These are phyloP conservation scores for Sindora glabra DNA, from an alignment of 306 rosid species.

Conservation along the genomic window DNA sequence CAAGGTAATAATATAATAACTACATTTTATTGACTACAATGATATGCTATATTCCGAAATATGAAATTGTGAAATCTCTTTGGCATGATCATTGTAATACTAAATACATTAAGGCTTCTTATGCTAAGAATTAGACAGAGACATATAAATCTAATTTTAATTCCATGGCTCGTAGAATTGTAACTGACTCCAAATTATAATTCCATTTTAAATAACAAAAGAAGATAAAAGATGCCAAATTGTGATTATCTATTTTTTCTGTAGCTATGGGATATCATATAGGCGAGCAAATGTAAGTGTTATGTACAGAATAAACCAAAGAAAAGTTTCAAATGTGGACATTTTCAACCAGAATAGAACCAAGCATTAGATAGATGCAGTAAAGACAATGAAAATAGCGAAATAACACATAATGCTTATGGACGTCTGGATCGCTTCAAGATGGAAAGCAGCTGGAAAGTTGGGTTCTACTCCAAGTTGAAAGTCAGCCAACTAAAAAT, in stretches of 20 bases:
- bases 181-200: background rate
- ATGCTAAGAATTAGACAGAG: background rate
- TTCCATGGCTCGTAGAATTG: background rate
- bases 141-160: background rate
- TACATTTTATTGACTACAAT: no score
- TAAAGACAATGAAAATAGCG: background rate
- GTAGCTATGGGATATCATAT: background rate
- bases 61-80: background rate
- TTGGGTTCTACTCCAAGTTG: conserved; percentile 10
- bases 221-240: background rate
- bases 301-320: background rate
- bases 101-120: background rate
- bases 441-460: background rate
- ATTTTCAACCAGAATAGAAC: background rate
- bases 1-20: background rate
- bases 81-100: background rate
- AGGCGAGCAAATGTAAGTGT: no score
- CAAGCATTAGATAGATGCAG: background rate
- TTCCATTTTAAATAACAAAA: background rate
- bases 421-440: conserved; percentile 35
- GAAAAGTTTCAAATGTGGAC: background rate
- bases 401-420: background rate
- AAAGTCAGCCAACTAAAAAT: conserved; percentile 18
- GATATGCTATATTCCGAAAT: background rate
- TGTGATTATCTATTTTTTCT: background rate